Base-by-base conservation (phyloP, 2,329 filamentous ascomycete genomes). In the Trematosphaeria pertusa region DNA sequence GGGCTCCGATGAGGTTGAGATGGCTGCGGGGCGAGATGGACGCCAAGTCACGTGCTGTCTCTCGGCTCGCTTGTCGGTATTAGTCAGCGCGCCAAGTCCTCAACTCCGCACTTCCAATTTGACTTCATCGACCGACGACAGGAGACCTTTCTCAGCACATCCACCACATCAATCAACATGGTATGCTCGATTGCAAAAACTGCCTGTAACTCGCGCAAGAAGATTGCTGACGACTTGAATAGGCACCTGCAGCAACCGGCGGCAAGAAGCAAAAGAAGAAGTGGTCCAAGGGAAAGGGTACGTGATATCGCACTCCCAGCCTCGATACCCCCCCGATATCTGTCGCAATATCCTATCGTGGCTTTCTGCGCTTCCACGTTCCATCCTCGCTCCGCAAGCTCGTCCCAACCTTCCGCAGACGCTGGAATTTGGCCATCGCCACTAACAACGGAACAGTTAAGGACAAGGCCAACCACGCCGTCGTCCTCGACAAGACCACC, bases 381-480 rank as follows among this genome's bases (percentile, higher is more conserved):
- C 11, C 31, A 28, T 47, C 35, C 30, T 20, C 24, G 18, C 31
- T 41, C 32, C 22, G 17, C 19, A 18, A 15, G 24, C 42, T 30
- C n/a, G 35, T 17, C 33, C 31, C 31, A 44, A 21, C 40, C 37
- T 20, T 37, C 30, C 44, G 31, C 52, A 39, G 37, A 36, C n/a
- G n/a, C n/a, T 24, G 38, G 21, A 48, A 37, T 37, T 15, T 46
- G 43, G 54, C 59, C 50, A 37, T 42, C 50, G 50, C 49, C 49
- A 65, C 61, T 68, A 42, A 70, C 60, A 59, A 34, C 28, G 50
- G 45, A 61, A 83, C 78, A 91, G 94, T 99, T 85, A 99, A 99
- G 94, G 94, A 99, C 87, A 99, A 99, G 92, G 93, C 94, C 81
- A 89, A 97, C 80, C 94, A 99, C 87, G 90, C 89, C 79, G 94